Conservation (phyloP, 108 stramenopile genomes). For the Skeletonema marinoi region DNA sequence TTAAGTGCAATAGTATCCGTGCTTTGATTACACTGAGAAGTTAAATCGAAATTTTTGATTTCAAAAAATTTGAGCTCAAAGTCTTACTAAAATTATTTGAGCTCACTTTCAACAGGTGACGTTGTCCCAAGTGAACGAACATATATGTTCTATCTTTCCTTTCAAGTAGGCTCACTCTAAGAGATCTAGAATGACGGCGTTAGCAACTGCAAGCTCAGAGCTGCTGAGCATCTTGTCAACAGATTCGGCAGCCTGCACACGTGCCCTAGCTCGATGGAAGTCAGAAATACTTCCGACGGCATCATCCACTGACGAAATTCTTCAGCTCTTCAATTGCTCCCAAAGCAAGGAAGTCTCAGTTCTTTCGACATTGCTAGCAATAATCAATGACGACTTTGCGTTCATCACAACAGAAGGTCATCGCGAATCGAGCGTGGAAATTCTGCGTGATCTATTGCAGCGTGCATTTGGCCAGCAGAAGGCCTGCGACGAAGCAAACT, state of each 20-base stretch:
- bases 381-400: background rate
- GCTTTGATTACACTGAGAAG: no score
- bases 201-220: background rate
- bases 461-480: constrained; percentile 6
- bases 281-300: constrained; percentile 11
- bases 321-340: background rate
- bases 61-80: no score
- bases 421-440: constrained; percentile 38
- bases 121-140: no score
- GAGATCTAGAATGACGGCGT: background rate
- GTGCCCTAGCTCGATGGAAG: constrained; percentile 23
- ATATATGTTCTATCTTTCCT: no score
- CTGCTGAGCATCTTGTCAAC: background rate
- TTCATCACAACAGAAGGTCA: constrained; percentile 34
- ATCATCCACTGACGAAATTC: constrained; percentile 13
- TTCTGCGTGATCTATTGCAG: constrained; percentile 15
- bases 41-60: no score
- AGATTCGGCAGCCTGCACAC: constrained; percentile 13
- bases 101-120: no score
- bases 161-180: no score
- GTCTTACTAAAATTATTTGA: no score
- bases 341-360: background rate
- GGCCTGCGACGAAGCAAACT: background rate
- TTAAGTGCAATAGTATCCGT: no score
- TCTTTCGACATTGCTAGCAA: constrained; percentile 12